A percentile compares a stretch with the other conserved stretches of the same genome.
phyloP scores from a whole-genome alignment of 2,329 filamentous ascomycete species.

The Ophiostoma australiae region DNA sequence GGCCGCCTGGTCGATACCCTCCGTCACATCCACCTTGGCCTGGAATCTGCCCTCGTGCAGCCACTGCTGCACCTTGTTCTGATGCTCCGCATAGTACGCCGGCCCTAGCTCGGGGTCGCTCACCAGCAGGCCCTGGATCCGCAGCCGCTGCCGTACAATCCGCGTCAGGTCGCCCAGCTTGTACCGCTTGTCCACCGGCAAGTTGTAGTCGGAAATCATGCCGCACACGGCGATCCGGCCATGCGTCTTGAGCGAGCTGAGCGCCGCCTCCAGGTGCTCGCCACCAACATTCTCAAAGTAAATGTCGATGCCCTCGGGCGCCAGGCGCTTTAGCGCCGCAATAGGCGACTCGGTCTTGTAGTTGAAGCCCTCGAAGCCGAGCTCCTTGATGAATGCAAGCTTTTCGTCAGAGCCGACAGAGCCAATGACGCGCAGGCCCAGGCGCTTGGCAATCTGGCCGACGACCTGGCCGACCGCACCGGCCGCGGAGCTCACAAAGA shows the following conservation, averaged over 20 bases:
- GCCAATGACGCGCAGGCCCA: slow-evolving; percentile 73
- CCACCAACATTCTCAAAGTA: slow-evolving; percentile 54
- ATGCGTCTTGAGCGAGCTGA: slow-evolving; percentile 49
- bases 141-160: slow-evolving; percentile 64
- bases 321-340: slow-evolving; percentile 64
- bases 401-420: slow-evolving; percentile 77
- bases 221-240: slow-evolving; percentile 63
- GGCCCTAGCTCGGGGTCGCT: slow-evolving; percentile 59
- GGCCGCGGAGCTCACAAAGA: slow-evolving; percentile 74
- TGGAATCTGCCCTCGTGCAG: slow-evolving; percentile 70
- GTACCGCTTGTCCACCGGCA: slow-evolving; percentile 48
- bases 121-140: slow-evolving; percentile 73
- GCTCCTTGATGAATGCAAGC: slow-evolving; percentile 58
- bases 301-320: slow-evolving; percentile 71
- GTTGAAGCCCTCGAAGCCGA: slow-evolving; percentile 67
- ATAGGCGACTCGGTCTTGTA: slow-evolving; percentile 75
- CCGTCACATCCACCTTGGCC: slow-evolving; percentile 61
- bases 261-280: slow-evolving; percentile 46
- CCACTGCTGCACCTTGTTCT: slow-evolving; percentile 71
- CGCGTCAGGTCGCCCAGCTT: slow-evolving; percentile 62
- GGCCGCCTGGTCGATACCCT: slow-evolving; percentile 71
- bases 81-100: slow-evolving; percentile 64
- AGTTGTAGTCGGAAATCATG: slow-evolving; percentile 76
- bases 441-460: slow-evolving; percentile 75
- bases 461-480: slow-evolving; percentile 80